Evolutionary conservation across 2,329 filamentous ascomycete species (phyloP).

Genomic region (Ophiostoma sp.): DNA sequence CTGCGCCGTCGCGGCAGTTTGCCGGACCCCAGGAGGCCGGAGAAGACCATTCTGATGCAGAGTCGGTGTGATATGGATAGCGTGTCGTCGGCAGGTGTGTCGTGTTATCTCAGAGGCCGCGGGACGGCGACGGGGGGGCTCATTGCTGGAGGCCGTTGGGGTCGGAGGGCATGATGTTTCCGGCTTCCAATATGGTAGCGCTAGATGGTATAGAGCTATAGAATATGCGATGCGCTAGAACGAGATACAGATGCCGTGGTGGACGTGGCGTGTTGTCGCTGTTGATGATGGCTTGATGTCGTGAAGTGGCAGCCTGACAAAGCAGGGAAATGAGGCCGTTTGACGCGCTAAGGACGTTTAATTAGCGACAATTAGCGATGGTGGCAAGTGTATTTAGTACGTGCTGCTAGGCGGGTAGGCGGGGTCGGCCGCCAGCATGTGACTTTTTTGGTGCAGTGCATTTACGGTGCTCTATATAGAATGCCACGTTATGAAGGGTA

Average conservation of each 20-base stretch:
- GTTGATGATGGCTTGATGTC: slow-evolving; percentile 1
- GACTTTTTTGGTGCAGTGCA: background rate
- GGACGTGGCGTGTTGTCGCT: background rate
- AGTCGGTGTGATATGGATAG: background rate
- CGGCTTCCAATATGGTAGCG: background rate
- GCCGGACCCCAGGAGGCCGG: slow-evolving; percentile 17
- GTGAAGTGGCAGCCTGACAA: background rate
- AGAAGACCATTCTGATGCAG: slow-evolving; percentile 19
- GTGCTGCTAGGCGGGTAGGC: background rate
- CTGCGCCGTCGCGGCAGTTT: slow-evolving; percentile 28
- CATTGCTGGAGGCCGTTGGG: slow-evolving; percentile 19
- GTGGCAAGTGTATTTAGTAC: background rate
- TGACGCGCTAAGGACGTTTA: slow-evolving; percentile 1
- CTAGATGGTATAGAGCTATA: no score
- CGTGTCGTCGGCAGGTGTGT: background rate
- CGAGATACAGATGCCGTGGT: background rate
- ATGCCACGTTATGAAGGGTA: background rate
- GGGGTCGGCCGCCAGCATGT: slow-evolving; percentile 7
- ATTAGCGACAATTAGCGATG: background rate
- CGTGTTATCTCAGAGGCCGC: slow-evolving; percentile 18
- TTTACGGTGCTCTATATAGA: background rate
- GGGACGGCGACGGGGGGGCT: slow-evolving; percentile 18
- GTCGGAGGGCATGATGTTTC: slow-evolving; percentile 8
- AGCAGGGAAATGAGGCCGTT: background rate
- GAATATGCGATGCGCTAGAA: background rate